These are phyloP conservation scores for Eleusine coracana DNA, from an alignment of 176 grass and related monocot genomes.

Conservation along the genomic window DNA sequence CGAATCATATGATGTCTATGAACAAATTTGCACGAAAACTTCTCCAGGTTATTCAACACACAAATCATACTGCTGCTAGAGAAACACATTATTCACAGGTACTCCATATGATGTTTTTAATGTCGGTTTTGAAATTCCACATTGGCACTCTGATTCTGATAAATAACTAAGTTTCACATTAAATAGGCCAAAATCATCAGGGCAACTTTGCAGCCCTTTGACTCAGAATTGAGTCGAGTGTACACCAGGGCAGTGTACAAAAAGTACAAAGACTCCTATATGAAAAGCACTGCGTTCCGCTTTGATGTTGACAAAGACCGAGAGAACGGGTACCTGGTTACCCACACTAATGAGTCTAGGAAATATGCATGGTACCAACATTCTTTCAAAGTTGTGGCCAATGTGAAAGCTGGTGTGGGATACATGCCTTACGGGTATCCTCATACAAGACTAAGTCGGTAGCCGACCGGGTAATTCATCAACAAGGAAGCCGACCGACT, in stretches of 20 bases:
- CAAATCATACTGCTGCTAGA: not conserved
- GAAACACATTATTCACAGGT: not conserved
- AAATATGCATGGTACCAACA: not conserved
- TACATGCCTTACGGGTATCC: no score
- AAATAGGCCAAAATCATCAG: not conserved
- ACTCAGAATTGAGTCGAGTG: not conserved
- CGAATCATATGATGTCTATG: not conserved
- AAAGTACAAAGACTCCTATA: not conserved
- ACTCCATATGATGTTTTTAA: not conserved
- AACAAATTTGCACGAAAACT: slow-evolving; percentile 11
- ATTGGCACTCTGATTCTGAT: no score
- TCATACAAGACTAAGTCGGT: no score
- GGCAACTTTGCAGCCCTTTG: not conserved
- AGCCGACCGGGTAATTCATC: no score
- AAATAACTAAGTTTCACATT: not conserved
- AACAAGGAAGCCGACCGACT: no score
- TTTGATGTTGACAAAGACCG: not conserved
- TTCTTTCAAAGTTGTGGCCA: not conserved
- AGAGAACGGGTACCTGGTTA: not conserved
- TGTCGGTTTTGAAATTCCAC: no score
- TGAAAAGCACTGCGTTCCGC: not conserved
- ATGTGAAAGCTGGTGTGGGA: not conserved
- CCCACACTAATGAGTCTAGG: not conserved
- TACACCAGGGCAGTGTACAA: not conserved
- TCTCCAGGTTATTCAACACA: not conserved